phyloP scores from a whole-genome alignment of 495 filamentous ascomycete genomes.

The Penicillium egyptiacum region DNA sequence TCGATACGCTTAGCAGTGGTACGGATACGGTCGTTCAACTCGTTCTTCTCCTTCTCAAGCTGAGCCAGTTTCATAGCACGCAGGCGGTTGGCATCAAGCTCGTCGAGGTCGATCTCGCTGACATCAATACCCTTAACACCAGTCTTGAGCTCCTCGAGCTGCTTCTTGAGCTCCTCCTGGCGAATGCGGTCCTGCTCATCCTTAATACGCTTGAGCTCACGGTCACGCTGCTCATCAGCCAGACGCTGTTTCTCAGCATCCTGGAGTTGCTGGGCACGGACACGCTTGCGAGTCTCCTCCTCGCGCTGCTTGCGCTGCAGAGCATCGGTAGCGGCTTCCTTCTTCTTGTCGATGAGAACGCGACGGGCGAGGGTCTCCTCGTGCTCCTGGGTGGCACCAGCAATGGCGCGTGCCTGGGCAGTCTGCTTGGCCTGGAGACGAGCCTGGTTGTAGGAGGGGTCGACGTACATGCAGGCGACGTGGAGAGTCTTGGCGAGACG shows the following conservation, averaged over 20 bases:
- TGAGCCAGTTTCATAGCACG: conserved; percentile 92
- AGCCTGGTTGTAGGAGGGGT: conserved; percentile 78
- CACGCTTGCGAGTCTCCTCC: conserved; percentile 78
- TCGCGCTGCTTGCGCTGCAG: conserved; percentile 87
- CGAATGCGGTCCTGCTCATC: conserved; percentile 90
- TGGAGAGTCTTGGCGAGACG: conserved; percentile 89
- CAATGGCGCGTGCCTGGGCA: conserved; percentile 75
- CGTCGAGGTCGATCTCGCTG: conserved; percentile 73
- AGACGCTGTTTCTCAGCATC: conserved; percentile 86
- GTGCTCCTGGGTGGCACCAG: conserved; percentile 89
- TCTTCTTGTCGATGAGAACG: conserved; percentile 91
- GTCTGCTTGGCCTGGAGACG: conserved; percentile 75
- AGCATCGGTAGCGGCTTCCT: conserved; percentile 84
- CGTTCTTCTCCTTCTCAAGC: conserved; percentile 97
- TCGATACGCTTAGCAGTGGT: conserved; percentile 95
- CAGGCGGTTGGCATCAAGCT: conserved; percentile 83
- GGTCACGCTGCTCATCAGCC: conserved; percentile 84
- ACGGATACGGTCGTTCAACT: conserved; percentile 81
- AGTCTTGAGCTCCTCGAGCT: conserved; percentile 92
- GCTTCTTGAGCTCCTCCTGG: conserved; percentile 90
- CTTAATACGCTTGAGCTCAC: conserved; percentile 83
- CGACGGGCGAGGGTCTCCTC: conserved; percentile 83
- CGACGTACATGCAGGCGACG: conserved; percentile 91
- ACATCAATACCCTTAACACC: conserved; percentile 76
- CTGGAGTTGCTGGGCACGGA: conserved; percentile 79